A percentile compares a stretch with the other conserved stretches of the same genome.
These are phyloP conservation scores for Trichoderma citrinoviride DNA, from an alignment of 2,329 filamentous ascomycete genomes.

Conservation along the genomic window DNA sequence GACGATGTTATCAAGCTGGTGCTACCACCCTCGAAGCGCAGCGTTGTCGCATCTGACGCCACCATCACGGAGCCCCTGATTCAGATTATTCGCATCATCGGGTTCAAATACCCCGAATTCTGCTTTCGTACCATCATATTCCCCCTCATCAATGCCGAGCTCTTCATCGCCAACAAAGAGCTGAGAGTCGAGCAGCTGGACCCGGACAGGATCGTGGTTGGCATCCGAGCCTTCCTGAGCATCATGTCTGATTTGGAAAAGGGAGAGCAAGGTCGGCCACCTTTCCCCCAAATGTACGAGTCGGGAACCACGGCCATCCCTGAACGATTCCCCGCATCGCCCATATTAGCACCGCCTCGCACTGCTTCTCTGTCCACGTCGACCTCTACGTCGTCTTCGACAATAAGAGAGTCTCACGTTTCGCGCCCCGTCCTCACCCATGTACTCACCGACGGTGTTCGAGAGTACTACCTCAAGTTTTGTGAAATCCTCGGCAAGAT, in stretches of 20 bases:
- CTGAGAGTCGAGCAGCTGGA: slow-evolving; percentile 89
- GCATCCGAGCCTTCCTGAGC: slow-evolving; percentile 87
- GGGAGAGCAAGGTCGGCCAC: slow-evolving; percentile 70
- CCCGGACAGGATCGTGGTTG: slow-evolving; percentile 95
- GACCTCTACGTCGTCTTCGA: slow-evolving; percentile 23
- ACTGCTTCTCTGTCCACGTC: slow-evolving; percentile 30
- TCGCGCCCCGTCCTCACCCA: slow-evolving; percentile 62
- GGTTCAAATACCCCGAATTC: slow-evolving; percentile 88
- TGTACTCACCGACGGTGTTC: slow-evolving; percentile 69
- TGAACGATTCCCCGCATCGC: slow-evolving; percentile 51
- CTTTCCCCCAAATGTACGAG: slow-evolving; percentile 73
- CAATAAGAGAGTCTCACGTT: slow-evolving; percentile 61
- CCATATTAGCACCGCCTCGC: slow-evolving; percentile 43
- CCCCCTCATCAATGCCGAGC: slow-evolving; percentile 85
- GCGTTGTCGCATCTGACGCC: slow-evolving; percentile 77
- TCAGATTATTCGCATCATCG: slow-evolving; percentile 90
- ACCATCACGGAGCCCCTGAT: slow-evolving; percentile 87
- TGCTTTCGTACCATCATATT: slow-evolving; percentile 94
- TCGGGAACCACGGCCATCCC: slow-evolving; percentile 32
- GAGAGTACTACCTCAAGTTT: slow-evolving; percentile 84
- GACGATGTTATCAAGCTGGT: slow-evolving; percentile 87
- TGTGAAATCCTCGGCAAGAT: slow-evolving; percentile 96
- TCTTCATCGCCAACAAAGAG: slow-evolving; percentile 74
- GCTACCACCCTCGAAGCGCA: slow-evolving; percentile 74
- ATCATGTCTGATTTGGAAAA: slow-evolving; percentile 93